A percentile compares a stretch with the other conserved stretches of the same genome.
Evolutionary conservation across 2,329 filamentous ascomycete genomes (phyloP).

Genomic region (Coniella lustricola): DNA sequence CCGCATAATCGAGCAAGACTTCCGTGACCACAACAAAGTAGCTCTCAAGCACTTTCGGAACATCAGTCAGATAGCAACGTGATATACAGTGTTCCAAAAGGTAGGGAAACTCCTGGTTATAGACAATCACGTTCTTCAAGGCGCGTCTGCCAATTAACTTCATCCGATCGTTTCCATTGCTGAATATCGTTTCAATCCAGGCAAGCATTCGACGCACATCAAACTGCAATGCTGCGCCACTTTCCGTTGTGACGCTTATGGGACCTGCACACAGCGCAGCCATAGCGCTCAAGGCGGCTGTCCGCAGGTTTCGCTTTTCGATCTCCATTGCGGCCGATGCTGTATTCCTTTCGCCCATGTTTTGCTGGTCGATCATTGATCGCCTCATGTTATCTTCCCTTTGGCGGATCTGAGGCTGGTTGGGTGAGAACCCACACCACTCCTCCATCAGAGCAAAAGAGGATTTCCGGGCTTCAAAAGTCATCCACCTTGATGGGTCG

Average conservation of each 20-base stretch:
- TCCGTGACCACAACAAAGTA: conserved; percentile 92
- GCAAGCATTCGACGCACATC: conserved; percentile 86
- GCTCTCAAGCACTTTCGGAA: conserved; percentile 79
- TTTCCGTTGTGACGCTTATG: conserved; percentile 81
- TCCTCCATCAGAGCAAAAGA: conserved; percentile 97
- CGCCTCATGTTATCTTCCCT: conserved; percentile 84
- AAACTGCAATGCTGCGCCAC: conserved; percentile 80
- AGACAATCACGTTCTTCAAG: conserved; percentile 78
- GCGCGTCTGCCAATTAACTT: conserved; percentile 85
- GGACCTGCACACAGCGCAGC: conserved; percentile 82
- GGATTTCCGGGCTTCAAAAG: conserved; percentile 92
- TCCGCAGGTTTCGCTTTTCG: conserved; percentile 86
- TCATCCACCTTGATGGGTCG: conserved; percentile 89
- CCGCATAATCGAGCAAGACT: conserved; percentile 74
- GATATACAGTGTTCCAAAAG: conserved; percentile 85
- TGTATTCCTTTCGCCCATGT: conserved; percentile 66
- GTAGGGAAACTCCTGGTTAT: conserved; percentile 82
- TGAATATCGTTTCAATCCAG: conserved; percentile 95
- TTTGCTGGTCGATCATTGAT: conserved; percentile 73
- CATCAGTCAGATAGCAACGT: conserved; percentile 79
- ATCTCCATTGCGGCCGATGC: conserved; percentile 91
- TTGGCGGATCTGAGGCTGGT: conserved; percentile 72
- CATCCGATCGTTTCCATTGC: conserved; percentile 82
- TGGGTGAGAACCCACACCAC: conserved; percentile 96
- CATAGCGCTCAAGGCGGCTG: conserved; percentile 91